Evolutionary conservation across 345 rosid genomes (phyloP), one percentile per base, ranked within the genome.

Genomic region (Salix purpurea): DNA sequence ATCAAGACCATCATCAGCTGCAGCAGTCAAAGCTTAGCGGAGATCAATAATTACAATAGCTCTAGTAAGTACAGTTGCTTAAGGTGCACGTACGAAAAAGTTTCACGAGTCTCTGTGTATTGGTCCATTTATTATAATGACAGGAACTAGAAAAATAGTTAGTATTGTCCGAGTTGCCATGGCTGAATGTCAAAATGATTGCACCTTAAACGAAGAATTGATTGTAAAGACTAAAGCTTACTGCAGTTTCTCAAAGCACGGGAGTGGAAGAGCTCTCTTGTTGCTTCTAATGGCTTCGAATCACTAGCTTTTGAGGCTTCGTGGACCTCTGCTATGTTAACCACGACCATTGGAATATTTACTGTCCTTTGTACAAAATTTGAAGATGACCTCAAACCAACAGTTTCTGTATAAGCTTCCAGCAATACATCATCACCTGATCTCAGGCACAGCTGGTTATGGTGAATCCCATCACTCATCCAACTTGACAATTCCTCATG

Each of bases 381-480:
- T 5, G 89, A 72, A 70, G 85, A 80, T 4, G 86, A 32, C 64
- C 80, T 85, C 32, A 52, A 4, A 4, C n/a, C 21, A 56, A 11
- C 61, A 56, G 54, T 13, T 69, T 79, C 90, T 21, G 30, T 56
- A 11, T 84, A 81, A 13, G 78, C 86, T 37, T 9, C 78, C 58
- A 64, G 61, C 72, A 37, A 16, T 2, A 44, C 12, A 65, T 44
- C 65, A 74, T 88, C 90, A 23, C 80, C 86, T 7, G 81, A 71
- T 76, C 88, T 77, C 21, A 48, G 66, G 83, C 87, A 85, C 19
- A 48, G 85, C 76, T 88, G 91, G 70, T 90, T 87, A 66, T 90
- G 91, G 83, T 81, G 87, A 32, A 90, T 82, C 18, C 93, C 93
- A 37, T 86, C 83, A 26, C 42, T 79, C 86, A 87, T 85, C 89